A percentile compares a stretch with the other conserved stretches of the same genome.
phyloP scores from a whole-genome alignment of 306 rosid genomes.

The Bauhinia variegata region DNA sequence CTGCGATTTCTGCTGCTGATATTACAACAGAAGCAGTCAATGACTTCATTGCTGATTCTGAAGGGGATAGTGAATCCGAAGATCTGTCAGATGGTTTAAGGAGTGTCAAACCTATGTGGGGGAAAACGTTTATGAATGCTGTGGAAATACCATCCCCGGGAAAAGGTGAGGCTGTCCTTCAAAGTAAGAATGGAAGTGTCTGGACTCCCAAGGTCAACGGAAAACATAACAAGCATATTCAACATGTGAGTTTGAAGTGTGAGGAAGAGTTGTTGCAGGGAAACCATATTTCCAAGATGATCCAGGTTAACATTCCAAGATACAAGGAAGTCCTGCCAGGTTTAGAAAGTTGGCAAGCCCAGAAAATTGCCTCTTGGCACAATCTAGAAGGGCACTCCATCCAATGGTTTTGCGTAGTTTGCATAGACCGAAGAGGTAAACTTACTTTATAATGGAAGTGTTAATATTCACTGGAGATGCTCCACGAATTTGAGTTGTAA shows the following conservation, averaged over 20 bases:
- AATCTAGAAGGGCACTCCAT: constrained; percentile 81
- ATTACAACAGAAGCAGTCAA: constrained; percentile 83
- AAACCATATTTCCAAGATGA: constrained; percentile 61
- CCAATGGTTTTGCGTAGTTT: constrained; percentile 82
- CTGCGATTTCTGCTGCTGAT: constrained; percentile 86
- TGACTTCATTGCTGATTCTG: constrained; percentile 75
- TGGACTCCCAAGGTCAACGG: constrained; percentile 87
- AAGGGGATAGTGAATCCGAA: constrained; percentile 71
- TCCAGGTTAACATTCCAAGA: constrained; percentile 70
- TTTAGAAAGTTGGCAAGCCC: constrained; percentile 85
- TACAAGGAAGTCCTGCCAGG: constrained; percentile 89
- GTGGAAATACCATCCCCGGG: constrained; percentile 59
- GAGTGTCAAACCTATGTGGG: constrained; percentile 57
- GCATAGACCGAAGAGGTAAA: constrained; percentile 88
- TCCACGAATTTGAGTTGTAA: no score
- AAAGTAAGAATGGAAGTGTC: constrained; percentile 57
- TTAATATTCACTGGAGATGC: no score
- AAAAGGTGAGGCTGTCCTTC: constrained; percentile 42
- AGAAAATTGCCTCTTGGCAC: constrained; percentile 92
- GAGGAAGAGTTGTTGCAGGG: constrained; percentile 68
- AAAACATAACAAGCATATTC: constrained; percentile 74
- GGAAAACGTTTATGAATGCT: constrained; percentile 51
- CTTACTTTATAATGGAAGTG: background rate
- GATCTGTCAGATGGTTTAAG: constrained; percentile 52
- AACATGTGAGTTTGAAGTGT: constrained; percentile 56